Evolutionary conservation across 345 rosid species (phyloP), one percentile per base, ranked within the genome.

Genomic region (Heritiera fomes): DNA sequence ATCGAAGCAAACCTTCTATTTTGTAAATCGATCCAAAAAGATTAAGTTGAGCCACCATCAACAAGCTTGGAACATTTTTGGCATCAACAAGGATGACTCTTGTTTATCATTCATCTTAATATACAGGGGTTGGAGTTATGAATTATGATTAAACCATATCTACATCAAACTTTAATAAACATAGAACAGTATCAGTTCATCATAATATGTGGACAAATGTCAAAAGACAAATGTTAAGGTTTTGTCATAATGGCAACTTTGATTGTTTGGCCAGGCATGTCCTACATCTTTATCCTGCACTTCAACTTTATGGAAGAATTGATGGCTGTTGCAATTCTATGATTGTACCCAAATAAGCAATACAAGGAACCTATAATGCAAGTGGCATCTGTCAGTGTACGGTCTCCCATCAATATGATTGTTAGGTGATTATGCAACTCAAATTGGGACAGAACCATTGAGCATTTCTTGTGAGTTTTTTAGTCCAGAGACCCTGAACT

Each of bases 191-290:
- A 83, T 85, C 83, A 75, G 1, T 58, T 76, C 50, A 70, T 62
- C 69, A 78, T 77, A 76, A 80, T 34, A 77, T 86, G 83, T 78
- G 85, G 95, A 92, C 98, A 88, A 89, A 91, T 80, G 86, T 92
- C 94, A 90, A 92, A 89, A 90, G 98, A 95, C 99, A 93, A 92
- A 90, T 84, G 85, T 95, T 90, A 93, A 93, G 99, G 97, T 91
- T 91, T 83, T 87, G 94, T 93, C 93, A 92, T 89, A 67, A 88
- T 88, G 89, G 80, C 89, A 77, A 62, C 74, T 77, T 86, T 84
- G 90, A 86, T 87, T 77, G 83, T 77, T 82, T 82, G 77, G 80
- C 76, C 18, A 78, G 76, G 66, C 67, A 73, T 88, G 91, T 76
- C 93, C 93, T 84, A 90, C 93, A 79, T 62, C 87, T 87, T 88